Conservation (phyloP, 2,329 filamentous ascomycete genomes). For the Atkinsonella texensis region DNA sequence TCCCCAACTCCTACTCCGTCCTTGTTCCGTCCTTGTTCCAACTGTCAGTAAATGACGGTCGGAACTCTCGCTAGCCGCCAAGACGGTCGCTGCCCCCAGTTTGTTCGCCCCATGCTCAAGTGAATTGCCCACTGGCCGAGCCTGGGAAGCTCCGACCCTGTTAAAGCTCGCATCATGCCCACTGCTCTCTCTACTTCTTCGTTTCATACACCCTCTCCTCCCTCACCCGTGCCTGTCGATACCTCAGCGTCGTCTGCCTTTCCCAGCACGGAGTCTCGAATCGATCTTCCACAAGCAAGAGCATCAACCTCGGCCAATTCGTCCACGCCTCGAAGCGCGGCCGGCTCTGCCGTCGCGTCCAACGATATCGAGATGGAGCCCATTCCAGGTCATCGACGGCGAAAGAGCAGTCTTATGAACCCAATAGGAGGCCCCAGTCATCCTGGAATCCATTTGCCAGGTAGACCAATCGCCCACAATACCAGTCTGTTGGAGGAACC, state of each 20-base stretch:
- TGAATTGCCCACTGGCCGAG: slow-evolving; percentile 1
- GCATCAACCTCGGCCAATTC: slow-evolving; percentile 7
- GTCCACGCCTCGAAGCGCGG: slow-evolving; percentile 8
- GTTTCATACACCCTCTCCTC: neutral
- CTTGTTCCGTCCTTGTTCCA: neutral
- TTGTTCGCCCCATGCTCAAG: slow-evolving; percentile 2
- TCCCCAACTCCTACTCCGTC: neutral
- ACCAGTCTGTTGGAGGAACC: slow-evolving; percentile 24
- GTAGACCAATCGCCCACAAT: slow-evolving; percentile 6
- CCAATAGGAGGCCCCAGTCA: slow-evolving; percentile 15
- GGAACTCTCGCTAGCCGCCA: slow-evolving; percentile 1
- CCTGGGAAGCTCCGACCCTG: slow-evolving; percentile 4
- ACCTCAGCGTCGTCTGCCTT: neutral
- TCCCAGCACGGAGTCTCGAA: neutral
- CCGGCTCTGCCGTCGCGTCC: slow-evolving; percentile 8
- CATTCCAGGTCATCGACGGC: slow-evolving; percentile 40
- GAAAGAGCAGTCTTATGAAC: slow-evolving; percentile 42
- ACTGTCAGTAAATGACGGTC: neutral
- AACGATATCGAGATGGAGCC: slow-evolving; percentile 45
- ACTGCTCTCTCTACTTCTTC: neutral
- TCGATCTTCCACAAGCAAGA: slow-evolving; percentile 1
- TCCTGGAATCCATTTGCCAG: slow-evolving; percentile 13
- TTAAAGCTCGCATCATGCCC: slow-evolving; percentile 8
- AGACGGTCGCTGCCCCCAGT: neutral
- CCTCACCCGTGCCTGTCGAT: neutral